Evolutionary conservation across 2,329 filamentous ascomycete species (phyloP).

Genomic region (Talaromyces sp.): DNA sequence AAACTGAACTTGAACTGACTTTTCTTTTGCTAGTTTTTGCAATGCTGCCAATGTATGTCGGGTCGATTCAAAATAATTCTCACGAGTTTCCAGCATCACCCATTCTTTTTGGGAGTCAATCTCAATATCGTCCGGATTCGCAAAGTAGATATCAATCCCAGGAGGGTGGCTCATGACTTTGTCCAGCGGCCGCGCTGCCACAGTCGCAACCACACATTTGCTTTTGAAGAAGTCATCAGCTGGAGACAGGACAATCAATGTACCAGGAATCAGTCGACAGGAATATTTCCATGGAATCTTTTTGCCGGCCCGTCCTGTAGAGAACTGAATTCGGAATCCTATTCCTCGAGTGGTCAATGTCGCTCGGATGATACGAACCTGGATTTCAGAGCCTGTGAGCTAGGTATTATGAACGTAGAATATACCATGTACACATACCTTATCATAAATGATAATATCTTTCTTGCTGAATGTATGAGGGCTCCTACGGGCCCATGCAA

Average conservation of each 20-base stretch:
- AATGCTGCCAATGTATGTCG: constrained; percentile 73
- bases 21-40: constrained; percentile 64
- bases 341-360: constrained; percentile 65
- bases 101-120: constrained; percentile 71
- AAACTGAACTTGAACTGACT: constrained; percentile 29
- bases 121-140: constrained; percentile 59
- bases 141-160: constrained; percentile 75
- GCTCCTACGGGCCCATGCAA: constrained; percentile 57
- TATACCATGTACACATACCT: constrained; percentile 48
- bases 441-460: constrained; percentile 68
- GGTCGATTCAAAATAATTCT: constrained; percentile 75
- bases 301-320: constrained; percentile 64
- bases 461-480: constrained; percentile 62
- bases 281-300: constrained; percentile 69
- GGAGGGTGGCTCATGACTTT: constrained; percentile 68
- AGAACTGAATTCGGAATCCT: constrained; percentile 71
- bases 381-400: neutral
- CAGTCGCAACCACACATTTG: constrained; percentile 69
- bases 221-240: constrained; percentile 62
- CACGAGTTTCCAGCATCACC: constrained; percentile 76
- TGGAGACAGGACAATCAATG: constrained; percentile 59
- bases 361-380: constrained; percentile 70
- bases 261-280: constrained; percentile 59
- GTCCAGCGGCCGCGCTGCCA: constrained; percentile 69
- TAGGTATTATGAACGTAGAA: neutral